Evolutionary conservation across 805 yeast species (phyloP), one percentile per base, ranked within the genome.

Genomic region (Maudiozyma saulgeensis): DNA sequence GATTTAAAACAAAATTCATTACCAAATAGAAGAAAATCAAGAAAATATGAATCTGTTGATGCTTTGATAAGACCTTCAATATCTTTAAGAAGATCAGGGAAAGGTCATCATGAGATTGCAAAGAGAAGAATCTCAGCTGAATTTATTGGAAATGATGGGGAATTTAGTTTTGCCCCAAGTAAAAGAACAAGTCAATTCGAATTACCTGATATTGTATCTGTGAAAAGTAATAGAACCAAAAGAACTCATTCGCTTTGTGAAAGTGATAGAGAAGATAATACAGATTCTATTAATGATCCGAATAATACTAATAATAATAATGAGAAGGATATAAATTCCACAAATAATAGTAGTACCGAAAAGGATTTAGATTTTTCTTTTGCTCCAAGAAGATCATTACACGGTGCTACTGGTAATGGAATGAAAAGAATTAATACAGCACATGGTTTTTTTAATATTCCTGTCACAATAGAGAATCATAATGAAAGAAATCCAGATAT

Each of bases 131-230:
- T 58, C 7, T 34, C 51, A 6, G 28, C 51, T 2, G 54, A 52
- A 11, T 9, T 23, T 16, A 45, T 43, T 12, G 42, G 41, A 11
- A 46, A 32, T n/a, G 39, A 35, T 38, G 12, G 35, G 3, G 34
- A 39, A 23, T 13, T 9, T 18, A 32, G 19, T 43, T 37, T 8
- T n/a, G 26, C 48, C 2, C 12, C 44, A 13, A 32, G 44, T 16
- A 31, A 23, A 11, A n/a, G 43, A 23, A 31, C 25, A 47, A 42
- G 43, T 26, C 50, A 51, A 9, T 49, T 56, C 7, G 61, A 59
- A 9, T 38, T 60, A 26, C 63, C 66, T 6, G 66, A 61, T 23
- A 59, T 59, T 23, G 57, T 52, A 3, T 60, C 64, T 2, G 49
- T 61, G 7, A 57, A 53, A 44, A 56, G 58, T 39, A 47, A 49